Evolutionary conservation across 1,139 yeast species (phyloP).

Genomic region (Blastobotrys proliferans): DNA sequence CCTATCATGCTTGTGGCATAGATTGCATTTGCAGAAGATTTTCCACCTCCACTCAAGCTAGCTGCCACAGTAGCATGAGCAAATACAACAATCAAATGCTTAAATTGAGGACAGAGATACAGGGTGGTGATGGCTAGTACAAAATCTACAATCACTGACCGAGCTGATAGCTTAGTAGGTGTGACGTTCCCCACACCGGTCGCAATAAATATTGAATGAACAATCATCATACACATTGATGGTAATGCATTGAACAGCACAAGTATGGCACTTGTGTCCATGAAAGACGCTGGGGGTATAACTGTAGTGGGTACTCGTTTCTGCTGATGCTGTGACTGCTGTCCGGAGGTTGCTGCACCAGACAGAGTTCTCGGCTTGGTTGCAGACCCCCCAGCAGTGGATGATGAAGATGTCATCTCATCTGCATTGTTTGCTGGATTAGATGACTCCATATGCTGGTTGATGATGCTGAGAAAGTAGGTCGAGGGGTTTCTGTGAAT

Average conservation of each 20-base stretch:
- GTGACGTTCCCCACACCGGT: conserved; percentile 5
- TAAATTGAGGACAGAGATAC: conserved; percentile 26
- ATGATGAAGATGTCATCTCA: background rate
- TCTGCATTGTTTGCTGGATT: conserved; percentile 8
- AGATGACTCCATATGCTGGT: conserved; percentile 5
- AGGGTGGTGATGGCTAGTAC: conserved; percentile 25
- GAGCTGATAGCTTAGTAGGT: background rate
- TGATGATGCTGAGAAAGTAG: background rate
- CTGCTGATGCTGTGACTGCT: background rate
- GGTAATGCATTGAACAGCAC: conserved; percentile 31
- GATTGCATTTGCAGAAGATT: conserved; percentile 31
- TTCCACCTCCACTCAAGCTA: conserved; percentile 33
- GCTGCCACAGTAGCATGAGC: conserved; percentile 37
- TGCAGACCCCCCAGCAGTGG: background rate
- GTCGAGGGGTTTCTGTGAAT: background rate
- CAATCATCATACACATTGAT: conserved; percentile 26
- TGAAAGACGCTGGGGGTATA: conserved; percentile 29
- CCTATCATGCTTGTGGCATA: conserved; percentile 29
- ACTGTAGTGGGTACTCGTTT: conserved; percentile 15
- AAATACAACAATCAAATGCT: conserved; percentile 28
- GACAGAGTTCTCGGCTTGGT: conserved; percentile 1
- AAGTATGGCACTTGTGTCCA: conserved; percentile 33
- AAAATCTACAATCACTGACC: conserved; percentile 7
- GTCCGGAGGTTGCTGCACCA: background rate
- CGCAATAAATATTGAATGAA: conserved; percentile 29